Conservation (phyloP, 345 rosid genomes). For the Arabidopsis suecica region DNA sequence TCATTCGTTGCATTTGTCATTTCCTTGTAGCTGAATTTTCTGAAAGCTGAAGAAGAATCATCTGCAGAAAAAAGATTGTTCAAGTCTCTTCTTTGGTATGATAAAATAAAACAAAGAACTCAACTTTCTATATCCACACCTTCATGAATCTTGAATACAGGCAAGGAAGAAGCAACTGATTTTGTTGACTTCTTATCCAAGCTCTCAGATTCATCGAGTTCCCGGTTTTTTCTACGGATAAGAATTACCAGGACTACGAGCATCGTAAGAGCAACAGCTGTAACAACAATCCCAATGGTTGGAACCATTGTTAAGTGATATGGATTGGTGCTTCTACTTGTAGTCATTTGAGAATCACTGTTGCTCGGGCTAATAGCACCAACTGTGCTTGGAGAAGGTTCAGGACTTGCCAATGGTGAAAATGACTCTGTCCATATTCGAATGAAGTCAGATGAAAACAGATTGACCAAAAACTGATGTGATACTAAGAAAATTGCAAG, state of each 20-base stretch:
- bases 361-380: conserved; percentile 73
- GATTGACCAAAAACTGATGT: not conserved
- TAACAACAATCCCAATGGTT: conserved; percentile 71
- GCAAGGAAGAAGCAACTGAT: conserved; percentile 54
- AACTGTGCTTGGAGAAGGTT: conserved; percentile 60
- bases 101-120: not conserved
- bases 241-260: conserved; percentile 69
- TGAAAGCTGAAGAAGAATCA: conserved; percentile 66
- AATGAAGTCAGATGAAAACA: conserved; percentile 18
- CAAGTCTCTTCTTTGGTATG: conserved; percentile 12
- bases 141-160: conserved; percentile 70
- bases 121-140: conserved; percentile 44
- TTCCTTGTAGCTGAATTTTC: conserved; percentile 78
- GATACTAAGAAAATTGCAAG: not conserved
- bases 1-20: conserved; percentile 74
- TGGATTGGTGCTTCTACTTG: conserved; percentile 53
- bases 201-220: conserved; percentile 62
- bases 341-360: conserved; percentile 43
- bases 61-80: conserved; percentile 50
- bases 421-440: conserved; percentile 51
- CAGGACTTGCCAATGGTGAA: conserved; percentile 53
- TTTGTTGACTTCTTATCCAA: conserved; percentile 58
- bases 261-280: conserved; percentile 63
- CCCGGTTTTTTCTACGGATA: conserved; percentile 68
- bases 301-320: conserved; percentile 74